Evolutionary conservation across 2,329 filamentous ascomycete genomes (phyloP).

Genomic region (Botrytis byssoidea): DNA sequence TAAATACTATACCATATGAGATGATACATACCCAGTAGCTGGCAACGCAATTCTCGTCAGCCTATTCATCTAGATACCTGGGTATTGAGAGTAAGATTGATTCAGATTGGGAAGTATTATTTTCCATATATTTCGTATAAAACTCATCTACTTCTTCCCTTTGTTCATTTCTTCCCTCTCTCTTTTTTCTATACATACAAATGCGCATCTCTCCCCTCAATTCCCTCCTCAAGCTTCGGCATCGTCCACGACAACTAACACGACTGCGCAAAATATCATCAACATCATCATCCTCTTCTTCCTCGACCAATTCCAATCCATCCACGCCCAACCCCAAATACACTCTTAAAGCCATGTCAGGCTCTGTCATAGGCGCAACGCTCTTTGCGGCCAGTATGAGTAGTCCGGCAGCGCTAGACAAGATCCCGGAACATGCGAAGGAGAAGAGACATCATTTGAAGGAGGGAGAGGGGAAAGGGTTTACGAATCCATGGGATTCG

Average conservation of each 20-base stretch:
- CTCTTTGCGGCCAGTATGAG: slow-evolving; percentile 33
- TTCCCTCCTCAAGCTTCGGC: slow-evolving; percentile 28
- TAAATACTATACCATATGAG: background rate
- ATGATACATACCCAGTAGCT: background rate
- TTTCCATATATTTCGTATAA: background rate
- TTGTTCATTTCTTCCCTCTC: background rate
- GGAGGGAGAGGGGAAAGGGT: slow-evolving; percentile 51
- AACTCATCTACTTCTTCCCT: background rate
- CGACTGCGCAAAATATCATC: background rate
- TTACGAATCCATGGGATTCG: slow-evolving; percentile 58
- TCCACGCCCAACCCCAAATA: slow-evolving; percentile 9
- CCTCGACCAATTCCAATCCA: background rate
- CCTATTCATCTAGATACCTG: background rate
- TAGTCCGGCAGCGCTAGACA: slow-evolving; percentile 30
- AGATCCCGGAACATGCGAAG: slow-evolving; percentile 39
- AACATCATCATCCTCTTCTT: background rate
- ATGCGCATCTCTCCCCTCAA: slow-evolving; percentile 46
- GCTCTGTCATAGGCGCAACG: slow-evolving; percentile 28
- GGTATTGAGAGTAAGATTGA: background rate
- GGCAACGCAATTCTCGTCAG: background rate
- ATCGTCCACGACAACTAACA: slow-evolving; percentile 24
- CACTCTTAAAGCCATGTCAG: slow-evolving; percentile 26
- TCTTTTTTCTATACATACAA: slow-evolving; percentile 39
- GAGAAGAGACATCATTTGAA: slow-evolving; percentile 52
- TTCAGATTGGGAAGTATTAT: background rate